Conservation (phyloP, 352 stramenopile species). For the Pythium plurisporium region DNA sequence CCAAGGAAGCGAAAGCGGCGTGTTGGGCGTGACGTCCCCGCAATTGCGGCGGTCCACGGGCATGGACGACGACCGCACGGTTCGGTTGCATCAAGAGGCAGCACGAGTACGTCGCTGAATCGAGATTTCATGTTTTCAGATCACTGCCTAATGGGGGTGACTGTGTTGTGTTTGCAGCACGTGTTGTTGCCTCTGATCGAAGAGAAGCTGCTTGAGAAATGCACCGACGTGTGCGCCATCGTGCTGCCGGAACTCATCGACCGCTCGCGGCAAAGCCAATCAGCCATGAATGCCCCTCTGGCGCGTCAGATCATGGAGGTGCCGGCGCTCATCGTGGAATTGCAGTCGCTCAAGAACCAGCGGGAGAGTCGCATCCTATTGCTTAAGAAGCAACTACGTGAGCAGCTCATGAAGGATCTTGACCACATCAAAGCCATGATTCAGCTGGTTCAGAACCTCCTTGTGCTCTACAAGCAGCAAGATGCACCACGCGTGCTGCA, state of each 20-base stretch:
- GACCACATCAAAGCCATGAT: conserved; percentile 25
- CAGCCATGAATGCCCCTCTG: neutral
- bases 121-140: too few relatives aligned
- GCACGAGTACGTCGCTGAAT: conserved; percentile 21
- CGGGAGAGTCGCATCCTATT: conserved; percentile 3
- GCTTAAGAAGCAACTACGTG: conserved; percentile 10
- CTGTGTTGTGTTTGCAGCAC: conserved; percentile 12
- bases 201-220: conserved; percentile 26
- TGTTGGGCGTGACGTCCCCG: conserved; percentile 26
- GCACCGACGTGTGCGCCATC: conserved; percentile 30
- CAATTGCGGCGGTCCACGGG: conserved; percentile 18
- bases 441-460: conserved; percentile 12
- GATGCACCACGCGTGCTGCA: conserved; percentile 30
- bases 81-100: conserved; percentile 15
- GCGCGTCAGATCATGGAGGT: conserved; percentile 29
- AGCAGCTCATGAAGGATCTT: conserved; percentile 21
- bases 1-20: neutral
- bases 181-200: conserved; percentile 28
- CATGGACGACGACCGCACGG: conserved; percentile 14
- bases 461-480: conserved; percentile 30
- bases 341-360: conserved; percentile 22
- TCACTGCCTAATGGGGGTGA: too few relatives aligned
- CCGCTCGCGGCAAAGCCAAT: neutral
- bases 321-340: conserved; percentile 31
- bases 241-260: conserved; percentile 26